Evolutionary conservation across 139 green algal species (phyloP), one percentile per base, ranked within the genome.

Genomic region (Chlorella ohadii): DNA sequence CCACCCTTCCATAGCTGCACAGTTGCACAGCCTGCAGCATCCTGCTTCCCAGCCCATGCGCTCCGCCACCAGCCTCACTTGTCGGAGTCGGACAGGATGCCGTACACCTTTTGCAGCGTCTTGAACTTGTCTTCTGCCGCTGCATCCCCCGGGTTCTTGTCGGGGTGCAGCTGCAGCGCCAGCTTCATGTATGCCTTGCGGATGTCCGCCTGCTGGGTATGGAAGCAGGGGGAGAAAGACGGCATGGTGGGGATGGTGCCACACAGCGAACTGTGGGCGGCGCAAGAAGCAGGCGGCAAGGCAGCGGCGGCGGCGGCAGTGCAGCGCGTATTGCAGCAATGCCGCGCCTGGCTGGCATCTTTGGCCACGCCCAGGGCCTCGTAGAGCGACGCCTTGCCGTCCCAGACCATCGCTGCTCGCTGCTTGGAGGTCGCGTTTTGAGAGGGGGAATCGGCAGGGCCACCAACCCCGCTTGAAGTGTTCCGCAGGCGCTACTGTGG

Each of bases 91-190:
- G 91, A 88, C 15, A 99, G 85, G 11, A 99, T 90, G 3, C 79
- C 87, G 82, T 98, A 99, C 39, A 98, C 87, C 22, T 92, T 90
- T 75, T 99, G 96, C 84, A 99, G 87, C 0, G 89, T 90, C 84
- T 99, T 96, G 83, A 99, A 99, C 6, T 80, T 68, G 20, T 72
- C 75, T 44, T 93, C 95, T 0, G 85, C 85, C 0, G 90, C 90
- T 0, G 93, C 91, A 39, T 98, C 89, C 28, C 83, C 88, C 16
- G 90, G 90, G 82, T 98, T 98, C 83, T 98, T 98, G 85, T 99
- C 96, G 4, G 96, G 96, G 59, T 99, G 96, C 68, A 98, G 87
- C 56, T 90, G 87, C 75, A 99, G 83, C 15, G 95, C 95, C 23
- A 98, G 89, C 75, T 92, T 93, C 55, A 92, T 87, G 75, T 98